Evolutionary conservation across 164 flowering plant species (phyloP).

Genomic region (Berberis thunbergii): DNA sequence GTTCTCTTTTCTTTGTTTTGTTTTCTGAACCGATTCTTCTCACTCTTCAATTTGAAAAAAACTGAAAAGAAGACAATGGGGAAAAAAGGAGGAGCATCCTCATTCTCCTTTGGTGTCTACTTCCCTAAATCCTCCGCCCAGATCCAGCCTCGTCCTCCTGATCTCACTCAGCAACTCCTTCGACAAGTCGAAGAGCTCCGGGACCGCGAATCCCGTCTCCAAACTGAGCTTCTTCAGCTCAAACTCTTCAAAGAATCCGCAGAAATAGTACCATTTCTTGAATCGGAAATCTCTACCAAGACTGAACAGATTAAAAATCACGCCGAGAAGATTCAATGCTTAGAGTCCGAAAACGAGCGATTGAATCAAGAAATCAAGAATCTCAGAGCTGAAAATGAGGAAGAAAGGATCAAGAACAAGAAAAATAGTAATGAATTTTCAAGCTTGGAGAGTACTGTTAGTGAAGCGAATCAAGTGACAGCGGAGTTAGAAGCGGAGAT

Average conservation of each 20-base stretch:
- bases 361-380: conserved; percentile 33
- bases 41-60: background rate
- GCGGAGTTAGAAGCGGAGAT: conserved; percentile 32
- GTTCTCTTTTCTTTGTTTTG: background rate
- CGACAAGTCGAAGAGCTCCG: conserved; percentile 65
- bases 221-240: conserved; percentile 63
- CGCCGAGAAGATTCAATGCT: conserved; percentile 18
- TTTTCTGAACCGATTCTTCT: background rate
- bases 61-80: conserved; percentile 16
- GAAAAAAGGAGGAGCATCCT: conserved; percentile 13
- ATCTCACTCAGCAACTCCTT: conserved; percentile 54
- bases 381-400: conserved; percentile 22
- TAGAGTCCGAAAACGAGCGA: conserved; percentile 49
- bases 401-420: conserved; percentile 20
- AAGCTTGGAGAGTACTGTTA: background rate
- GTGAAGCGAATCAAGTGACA: conserved; percentile 15
- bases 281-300: conserved; percentile 47
- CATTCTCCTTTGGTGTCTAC: conserved; percentile 84
- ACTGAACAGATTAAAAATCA: conserved; percentile 31
- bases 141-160: conserved; percentile 86
- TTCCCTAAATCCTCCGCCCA: conserved; percentile 88
- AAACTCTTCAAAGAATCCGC: conserved; percentile 64
- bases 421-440: conserved; percentile 15
- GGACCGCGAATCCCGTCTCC: conserved; percentile 54
- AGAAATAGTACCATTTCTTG: conserved; percentile 61